Conservation (phyloP, 2,329 filamentous ascomycete genomes). For the Sarocladium brachiariae region DNA sequence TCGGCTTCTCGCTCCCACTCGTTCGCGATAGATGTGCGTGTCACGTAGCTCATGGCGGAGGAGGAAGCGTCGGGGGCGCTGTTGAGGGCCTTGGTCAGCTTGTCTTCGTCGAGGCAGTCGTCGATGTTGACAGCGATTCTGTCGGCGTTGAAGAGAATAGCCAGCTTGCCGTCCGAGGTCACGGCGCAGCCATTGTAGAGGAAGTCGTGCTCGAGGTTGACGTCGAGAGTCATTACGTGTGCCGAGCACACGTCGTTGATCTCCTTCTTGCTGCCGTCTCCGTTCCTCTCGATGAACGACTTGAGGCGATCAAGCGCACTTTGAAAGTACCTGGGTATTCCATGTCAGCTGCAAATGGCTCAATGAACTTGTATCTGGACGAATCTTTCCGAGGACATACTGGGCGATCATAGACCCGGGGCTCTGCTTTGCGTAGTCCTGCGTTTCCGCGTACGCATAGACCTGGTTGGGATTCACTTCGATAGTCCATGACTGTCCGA, state of each 20-base stretch:
- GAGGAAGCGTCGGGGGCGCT: constrained; percentile 26
- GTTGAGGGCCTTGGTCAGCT: constrained; percentile 40
- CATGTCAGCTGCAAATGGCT: too few relatives aligned
- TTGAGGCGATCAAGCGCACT: constrained; percentile 34
- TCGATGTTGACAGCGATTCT: constrained; percentile 39
- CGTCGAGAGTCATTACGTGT: constrained; percentile 38
- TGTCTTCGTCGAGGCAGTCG: constrained; percentile 27
- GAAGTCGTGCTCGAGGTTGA: constrained; percentile 35
- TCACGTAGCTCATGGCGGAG: constrained; percentile 33
- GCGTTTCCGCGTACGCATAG: constrained; percentile 38
- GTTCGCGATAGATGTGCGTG: constrained; percentile 32
- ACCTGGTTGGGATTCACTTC: constrained; percentile 40
- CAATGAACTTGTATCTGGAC: too few relatives aligned
- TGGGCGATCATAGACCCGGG: constrained; percentile 36
- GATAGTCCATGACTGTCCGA: constrained; percentile 44
- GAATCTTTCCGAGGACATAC: constrained; percentile 14
- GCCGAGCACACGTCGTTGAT: constrained; percentile 39
- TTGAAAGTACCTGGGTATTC: constrained; percentile 38
- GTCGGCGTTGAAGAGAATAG: constrained; percentile 38
- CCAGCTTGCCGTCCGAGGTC: constrained; percentile 34
- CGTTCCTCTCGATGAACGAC: constrained; percentile 29
- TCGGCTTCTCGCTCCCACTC: constrained; percentile 1
- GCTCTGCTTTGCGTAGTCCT: constrained; percentile 33
- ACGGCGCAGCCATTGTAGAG: constrained; percentile 39
- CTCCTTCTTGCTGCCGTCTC: constrained; percentile 33